Conservation (phyloP, 2,329 filamentous ascomycete species). For the Chalaropsis thielavioides region DNA sequence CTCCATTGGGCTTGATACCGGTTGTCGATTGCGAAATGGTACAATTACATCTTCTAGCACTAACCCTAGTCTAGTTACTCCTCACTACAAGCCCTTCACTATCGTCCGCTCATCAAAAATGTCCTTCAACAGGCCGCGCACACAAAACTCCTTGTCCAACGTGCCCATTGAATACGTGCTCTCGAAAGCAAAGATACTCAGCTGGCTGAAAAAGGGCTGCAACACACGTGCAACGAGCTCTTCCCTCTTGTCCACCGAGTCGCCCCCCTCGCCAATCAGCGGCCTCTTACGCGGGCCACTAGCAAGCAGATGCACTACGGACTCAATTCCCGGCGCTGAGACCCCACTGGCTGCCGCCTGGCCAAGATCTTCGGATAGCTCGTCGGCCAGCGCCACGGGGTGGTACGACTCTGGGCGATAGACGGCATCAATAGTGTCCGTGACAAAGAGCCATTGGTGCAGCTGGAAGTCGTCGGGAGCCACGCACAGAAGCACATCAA, state of each 20-base stretch:
- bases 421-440: constrained; percentile 90
- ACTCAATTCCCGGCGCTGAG: constrained; percentile 24
- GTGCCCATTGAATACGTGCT: constrained; percentile 72
- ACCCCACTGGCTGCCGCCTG: constrained; percentile 23
- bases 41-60: not conserved
- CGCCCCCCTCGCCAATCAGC: constrained; percentile 38
- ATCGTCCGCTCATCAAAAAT: constrained; percentile 65
- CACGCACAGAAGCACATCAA: constrained; percentile 74
- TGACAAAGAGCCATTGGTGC: constrained; percentile 96
- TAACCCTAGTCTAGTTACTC: not conserved
- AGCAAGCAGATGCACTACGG: constrained; percentile 24
- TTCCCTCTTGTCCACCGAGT: constrained; percentile 44
- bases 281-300: constrained; percentile 30
- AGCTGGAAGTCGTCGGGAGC: constrained; percentile 93
- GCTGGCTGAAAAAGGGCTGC: constrained; percentile 74
- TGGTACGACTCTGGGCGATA: constrained; percentile 60
- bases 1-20: not conserved
- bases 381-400: constrained; percentile 66
- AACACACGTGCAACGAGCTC: constrained; percentile 64
- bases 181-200: constrained; percentile 91
- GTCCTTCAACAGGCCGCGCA: constrained; percentile 51
- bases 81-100: constrained; percentile 39
- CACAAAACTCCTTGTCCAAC: constrained; percentile 51
- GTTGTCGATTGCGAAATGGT: not conserved
- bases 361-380: constrained; percentile 63